These are phyloP conservation scores for Aspergillus homomorphus DNA, from an alignment of 495 filamentous ascomycete genomes.

Conservation along the genomic window DNA sequence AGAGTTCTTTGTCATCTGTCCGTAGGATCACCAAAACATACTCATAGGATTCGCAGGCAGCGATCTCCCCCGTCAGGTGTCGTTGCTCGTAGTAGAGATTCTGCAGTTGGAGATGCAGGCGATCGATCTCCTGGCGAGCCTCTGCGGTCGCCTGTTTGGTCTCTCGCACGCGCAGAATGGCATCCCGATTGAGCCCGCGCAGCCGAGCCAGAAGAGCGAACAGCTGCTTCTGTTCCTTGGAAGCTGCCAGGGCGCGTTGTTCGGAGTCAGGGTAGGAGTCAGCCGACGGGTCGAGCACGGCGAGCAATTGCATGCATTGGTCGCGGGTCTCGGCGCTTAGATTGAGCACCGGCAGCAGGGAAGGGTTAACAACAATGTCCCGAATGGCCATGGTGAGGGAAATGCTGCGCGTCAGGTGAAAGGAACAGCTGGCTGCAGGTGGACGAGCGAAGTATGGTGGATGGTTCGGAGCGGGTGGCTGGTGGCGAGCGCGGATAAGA, in stretches of 20 bases:
- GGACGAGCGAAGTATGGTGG: not conserved
- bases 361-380: conserved; percentile 66
- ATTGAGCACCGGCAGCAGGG: conserved; percentile 66
- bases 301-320: conserved; percentile 71
- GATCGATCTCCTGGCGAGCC: conserved; percentile 84
- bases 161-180: conserved; percentile 74
- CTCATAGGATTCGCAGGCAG: conserved; percentile 89
- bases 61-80: conserved; percentile 85
- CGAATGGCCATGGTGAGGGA: conserved; percentile 45
- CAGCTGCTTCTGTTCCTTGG: conserved; percentile 75
- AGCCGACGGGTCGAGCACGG: conserved; percentile 50
- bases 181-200: conserved; percentile 76
- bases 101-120: conserved; percentile 85
- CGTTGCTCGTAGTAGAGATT: conserved; percentile 96
- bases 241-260: conserved; percentile 59
- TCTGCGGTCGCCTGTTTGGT: conserved; percentile 86
- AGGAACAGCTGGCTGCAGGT: conserved; percentile 7
- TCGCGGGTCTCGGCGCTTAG: conserved; percentile 65
- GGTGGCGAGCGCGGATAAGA: conserved; percentile 1
- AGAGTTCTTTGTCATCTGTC: not conserved
- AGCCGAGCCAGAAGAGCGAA: conserved; percentile 76
- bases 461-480: not conserved
- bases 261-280: conserved; percentile 37
- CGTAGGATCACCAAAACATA: conserved; percentile 43
- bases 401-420: conserved; percentile 11